A percentile compares a stretch with the other conserved stretches of the same genome.
These are phyloP conservation scores for Epichloe elymi DNA, from an alignment of 2,329 filamentous ascomycete species.

Conservation along the genomic window DNA sequence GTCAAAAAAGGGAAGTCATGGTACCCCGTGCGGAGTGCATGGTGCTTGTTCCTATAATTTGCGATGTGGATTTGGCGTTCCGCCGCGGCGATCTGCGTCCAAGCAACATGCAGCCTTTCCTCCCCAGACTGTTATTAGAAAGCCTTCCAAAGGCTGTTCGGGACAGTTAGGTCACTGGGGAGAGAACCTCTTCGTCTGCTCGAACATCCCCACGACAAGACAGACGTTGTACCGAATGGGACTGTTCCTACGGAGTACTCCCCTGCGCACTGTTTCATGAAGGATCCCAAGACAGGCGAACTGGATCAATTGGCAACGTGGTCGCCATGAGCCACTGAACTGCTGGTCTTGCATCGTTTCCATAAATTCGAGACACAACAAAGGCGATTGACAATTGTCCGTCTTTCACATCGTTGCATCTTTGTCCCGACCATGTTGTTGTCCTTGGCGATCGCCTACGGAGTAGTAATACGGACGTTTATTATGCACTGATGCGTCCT, in stretches of 20 bases:
- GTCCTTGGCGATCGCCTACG: no score
- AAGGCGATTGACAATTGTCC: background rate
- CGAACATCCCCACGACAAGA: background rate
- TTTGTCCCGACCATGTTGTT: background rate
- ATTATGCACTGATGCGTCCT: no score
- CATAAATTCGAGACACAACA: background rate
- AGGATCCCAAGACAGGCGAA: slow-evolving; percentile 1
- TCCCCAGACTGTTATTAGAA: background rate
- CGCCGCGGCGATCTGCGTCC: no score
- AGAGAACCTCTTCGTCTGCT: background rate
- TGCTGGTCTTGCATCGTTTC: background rate
- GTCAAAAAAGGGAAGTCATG: no score
- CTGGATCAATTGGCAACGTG: slow-evolving; percentile 1
- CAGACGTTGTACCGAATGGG: no score
- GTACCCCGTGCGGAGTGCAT: background rate
- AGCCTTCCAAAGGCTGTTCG: no score
- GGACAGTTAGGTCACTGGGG: background rate
- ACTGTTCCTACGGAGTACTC: no score
- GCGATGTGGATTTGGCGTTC: background rate
- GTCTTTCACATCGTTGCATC: background rate
- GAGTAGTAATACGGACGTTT: no score
- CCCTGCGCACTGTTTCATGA: slow-evolving; percentile 1
- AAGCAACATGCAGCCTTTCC: background rate
- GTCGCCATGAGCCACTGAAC: background rate
- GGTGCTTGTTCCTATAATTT: background rate